A percentile compares a stretch with the other conserved stretches of the same genome.
phyloP scores from a whole-genome alignment of 805 yeast genomes.

The Torulaspora microellipsoides region DNA sequence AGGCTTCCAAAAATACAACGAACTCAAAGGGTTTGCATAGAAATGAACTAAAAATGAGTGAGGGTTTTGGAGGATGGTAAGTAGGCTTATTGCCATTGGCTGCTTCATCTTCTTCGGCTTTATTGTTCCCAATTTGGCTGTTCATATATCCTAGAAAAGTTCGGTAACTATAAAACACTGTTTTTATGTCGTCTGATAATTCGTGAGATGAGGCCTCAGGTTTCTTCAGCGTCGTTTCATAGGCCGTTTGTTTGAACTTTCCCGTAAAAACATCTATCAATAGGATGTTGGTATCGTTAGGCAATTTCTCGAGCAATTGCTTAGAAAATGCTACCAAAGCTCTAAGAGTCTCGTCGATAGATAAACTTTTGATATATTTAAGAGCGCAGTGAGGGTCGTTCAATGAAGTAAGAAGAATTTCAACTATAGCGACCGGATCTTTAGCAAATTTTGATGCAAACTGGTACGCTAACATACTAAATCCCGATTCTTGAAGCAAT shows the following conservation, averaged over 20 bases:
- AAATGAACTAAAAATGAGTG: slow-evolving; percentile 80
- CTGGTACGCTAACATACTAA: slow-evolving; percentile 58
- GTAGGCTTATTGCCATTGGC: slow-evolving; percentile 44
- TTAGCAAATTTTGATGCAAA: slow-evolving; percentile 62
- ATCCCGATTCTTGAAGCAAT: slow-evolving; percentile 69
- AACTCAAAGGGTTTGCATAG: slow-evolving; percentile 83
- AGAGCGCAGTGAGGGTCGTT: slow-evolving; percentile 57
- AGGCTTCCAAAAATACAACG: slow-evolving; percentile 89
- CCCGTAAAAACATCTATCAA: slow-evolving; percentile 89
- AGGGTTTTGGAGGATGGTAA: slow-evolving; percentile 88
- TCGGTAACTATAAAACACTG: slow-evolving; percentile 49
- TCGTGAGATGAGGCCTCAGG: slow-evolving; percentile 1
- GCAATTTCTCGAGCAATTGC: slow-evolving; percentile 56
- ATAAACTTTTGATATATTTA: slow-evolving; percentile 59
- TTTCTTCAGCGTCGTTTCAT: slow-evolving; percentile 8
- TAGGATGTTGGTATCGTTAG: slow-evolving; percentile 76
- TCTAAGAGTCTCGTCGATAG: slow-evolving; percentile 72
- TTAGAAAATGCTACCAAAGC: slow-evolving; percentile 66
- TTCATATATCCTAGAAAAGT: slow-evolving; percentile 55
- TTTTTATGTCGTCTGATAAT: slow-evolving; percentile 15
- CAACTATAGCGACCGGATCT: slow-evolving; percentile 71
- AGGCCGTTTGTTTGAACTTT: slow-evolving; percentile 49
- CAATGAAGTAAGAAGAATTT: slow-evolving; percentile 64
- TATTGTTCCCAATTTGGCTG: slow-evolving; percentile 23
- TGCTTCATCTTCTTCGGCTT: slow-evolving; percentile 9